These are phyloP conservation scores for Sugiyamaella sp. DNA, from an alignment of 1,139 yeast species.

Conservation along the genomic window DNA sequence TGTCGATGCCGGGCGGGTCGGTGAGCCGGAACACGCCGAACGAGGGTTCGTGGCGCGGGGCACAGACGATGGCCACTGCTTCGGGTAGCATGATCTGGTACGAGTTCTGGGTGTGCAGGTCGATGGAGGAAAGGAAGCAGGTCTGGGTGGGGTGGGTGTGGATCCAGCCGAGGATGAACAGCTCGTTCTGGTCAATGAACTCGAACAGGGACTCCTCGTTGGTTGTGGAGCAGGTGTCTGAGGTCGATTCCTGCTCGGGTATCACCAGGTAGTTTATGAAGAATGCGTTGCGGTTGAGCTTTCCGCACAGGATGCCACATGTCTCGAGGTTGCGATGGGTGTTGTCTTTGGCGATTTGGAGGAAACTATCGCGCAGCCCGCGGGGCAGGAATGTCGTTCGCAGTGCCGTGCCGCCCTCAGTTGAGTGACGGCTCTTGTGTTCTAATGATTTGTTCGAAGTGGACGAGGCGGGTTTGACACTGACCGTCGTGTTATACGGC, in stretches of 20 bases:
- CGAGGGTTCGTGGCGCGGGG: conserved; percentile 53
- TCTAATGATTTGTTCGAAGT: conserved; percentile 1
- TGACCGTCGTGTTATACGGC: neutral
- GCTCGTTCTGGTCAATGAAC: conserved; percentile 53
- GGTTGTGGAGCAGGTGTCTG: conserved; percentile 59
- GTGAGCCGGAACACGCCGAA: conserved; percentile 60
- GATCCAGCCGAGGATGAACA: conserved; percentile 67
- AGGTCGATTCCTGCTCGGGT: conserved; percentile 61
- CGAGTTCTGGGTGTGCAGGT: conserved; percentile 63
- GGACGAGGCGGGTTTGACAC: neutral
- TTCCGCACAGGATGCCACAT: conserved; percentile 65
- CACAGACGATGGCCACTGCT: conserved; percentile 63
- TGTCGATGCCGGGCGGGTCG: conserved; percentile 61
- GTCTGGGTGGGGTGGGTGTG: conserved; percentile 71
- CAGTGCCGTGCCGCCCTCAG: conserved; percentile 57
- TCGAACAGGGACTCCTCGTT: conserved; percentile 59
- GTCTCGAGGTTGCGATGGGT: conserved; percentile 57
- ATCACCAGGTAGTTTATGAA: conserved; percentile 59
- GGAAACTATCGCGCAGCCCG: conserved; percentile 47
- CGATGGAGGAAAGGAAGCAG: conserved; percentile 63
- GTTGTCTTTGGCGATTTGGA: conserved; percentile 50
- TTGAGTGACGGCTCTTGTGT: conserved; percentile 48
- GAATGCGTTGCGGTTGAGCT: conserved; percentile 57
- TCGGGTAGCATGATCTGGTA: conserved; percentile 70
- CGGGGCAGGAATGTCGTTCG: conserved; percentile 55